Evolutionary conservation across 805 yeast species (phyloP).

Genomic region (Scheffersomyces lignosus): DNA sequence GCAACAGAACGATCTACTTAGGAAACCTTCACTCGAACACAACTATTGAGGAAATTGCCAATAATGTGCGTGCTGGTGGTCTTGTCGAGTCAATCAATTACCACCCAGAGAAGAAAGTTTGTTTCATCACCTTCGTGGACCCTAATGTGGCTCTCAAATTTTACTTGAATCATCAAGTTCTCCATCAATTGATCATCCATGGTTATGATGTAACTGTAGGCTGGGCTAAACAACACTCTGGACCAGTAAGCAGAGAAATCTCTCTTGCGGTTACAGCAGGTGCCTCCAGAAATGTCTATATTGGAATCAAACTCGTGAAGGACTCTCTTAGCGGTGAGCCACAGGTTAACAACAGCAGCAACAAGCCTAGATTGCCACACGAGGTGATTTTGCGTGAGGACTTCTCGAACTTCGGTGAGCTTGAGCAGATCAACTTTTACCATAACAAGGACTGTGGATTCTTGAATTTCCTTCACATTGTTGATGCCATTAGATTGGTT

Average conservation of each 20-base stretch:
- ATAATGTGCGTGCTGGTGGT: conserved; percentile 75
- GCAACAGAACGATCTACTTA: conserved; percentile 67
- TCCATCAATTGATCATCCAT: conserved; percentile 61
- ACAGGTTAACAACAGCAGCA: not conserved
- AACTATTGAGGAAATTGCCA: conserved; percentile 71
- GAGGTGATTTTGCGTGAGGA: conserved; percentile 57
- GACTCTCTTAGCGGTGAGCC: too few species aligned
- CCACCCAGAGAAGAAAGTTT: conserved; percentile 53
- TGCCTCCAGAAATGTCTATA: conserved; percentile 75
- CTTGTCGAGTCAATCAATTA: conserved; percentile 57
- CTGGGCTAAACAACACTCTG: conserved; percentile 70
- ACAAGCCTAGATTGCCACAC: conserved; percentile 24
- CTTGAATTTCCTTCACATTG: conserved; percentile 64
- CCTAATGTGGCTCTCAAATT: conserved; percentile 66
- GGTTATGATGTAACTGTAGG: conserved; percentile 64
- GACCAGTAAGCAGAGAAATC: conserved; percentile 57
- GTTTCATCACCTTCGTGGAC: conserved; percentile 71
- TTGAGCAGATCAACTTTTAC: conserved; percentile 75
- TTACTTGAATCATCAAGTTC: conserved; percentile 54
- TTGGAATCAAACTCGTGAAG: conserved; percentile 52
- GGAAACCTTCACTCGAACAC: conserved; percentile 67
- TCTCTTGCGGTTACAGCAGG: conserved; percentile 67
- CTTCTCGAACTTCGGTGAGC: conserved; percentile 63
- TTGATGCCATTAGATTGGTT: conserved; percentile 63
- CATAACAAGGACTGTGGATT: conserved; percentile 74